These are phyloP conservation scores for Stachybotrys chartarum DNA, from an alignment of 2,329 filamentous ascomycete species.

Conservation along the genomic window DNA sequence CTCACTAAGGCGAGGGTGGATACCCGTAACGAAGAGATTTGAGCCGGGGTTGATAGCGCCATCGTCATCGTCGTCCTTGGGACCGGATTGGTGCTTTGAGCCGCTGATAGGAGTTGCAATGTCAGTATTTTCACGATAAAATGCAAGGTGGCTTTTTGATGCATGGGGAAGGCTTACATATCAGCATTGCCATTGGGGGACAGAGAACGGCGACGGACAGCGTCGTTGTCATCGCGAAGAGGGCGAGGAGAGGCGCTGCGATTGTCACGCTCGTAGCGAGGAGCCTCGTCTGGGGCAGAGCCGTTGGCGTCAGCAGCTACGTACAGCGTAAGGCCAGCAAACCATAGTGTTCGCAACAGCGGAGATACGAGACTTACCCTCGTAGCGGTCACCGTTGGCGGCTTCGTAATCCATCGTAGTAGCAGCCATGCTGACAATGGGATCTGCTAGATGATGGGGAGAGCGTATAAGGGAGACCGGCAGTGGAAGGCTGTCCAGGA, in stretches of 20 bases:
- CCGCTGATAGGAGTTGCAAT: conserved; percentile 21
- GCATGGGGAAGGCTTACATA: conserved; percentile 11
- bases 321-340: conserved; percentile 5
- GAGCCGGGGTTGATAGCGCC: conserved; percentile 87
- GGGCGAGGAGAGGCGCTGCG: conserved; percentile 59
- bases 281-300: conserved; percentile 45
- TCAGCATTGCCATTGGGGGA: conserved; percentile 47
- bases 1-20: conserved; percentile 86
- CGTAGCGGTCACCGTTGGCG: conserved; percentile 59
- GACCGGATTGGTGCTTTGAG: conserved; percentile 46
- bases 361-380: conserved; percentile 39
- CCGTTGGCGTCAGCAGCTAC: neutral
- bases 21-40: conserved; percentile 98
- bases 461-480: conserved; percentile 9
- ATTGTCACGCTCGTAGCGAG: conserved; percentile 60
- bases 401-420: conserved; percentile 66
- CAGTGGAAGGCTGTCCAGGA: conserved; percentile 18
- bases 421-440: conserved; percentile 43
- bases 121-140: neutral
- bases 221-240: conserved; percentile 53
- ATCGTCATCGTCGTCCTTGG: conserved; percentile 58
- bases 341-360: neutral
- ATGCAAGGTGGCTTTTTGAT: conserved; percentile 3
- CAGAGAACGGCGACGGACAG: conserved; percentile 53
- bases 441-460: conserved; percentile 7